phyloP scores from a whole-genome alignment of 352 stramenopile genomes.

The Phytopythium delawarense region DNA sequence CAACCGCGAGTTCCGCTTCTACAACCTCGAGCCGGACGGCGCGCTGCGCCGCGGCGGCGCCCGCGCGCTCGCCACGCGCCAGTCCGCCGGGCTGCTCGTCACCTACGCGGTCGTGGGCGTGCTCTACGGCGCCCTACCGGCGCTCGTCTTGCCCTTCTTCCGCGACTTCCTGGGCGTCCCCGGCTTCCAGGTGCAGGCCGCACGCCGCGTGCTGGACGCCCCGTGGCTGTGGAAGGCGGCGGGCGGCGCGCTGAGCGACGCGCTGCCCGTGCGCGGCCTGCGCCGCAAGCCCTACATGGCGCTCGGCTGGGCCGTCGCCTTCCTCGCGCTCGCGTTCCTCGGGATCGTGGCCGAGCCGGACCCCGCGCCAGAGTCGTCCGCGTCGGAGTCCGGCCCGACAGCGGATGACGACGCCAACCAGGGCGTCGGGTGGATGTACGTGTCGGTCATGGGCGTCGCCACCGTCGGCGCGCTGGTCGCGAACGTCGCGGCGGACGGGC shows the following conservation, averaged over 20 bases:
- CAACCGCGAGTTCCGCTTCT: slow-evolving; percentile 44
- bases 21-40: slow-evolving; percentile 59
- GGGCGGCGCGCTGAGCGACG: slow-evolving; percentile 60
- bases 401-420: slow-evolving; percentile 14
- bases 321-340: slow-evolving; percentile 32
- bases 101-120: slow-evolving; percentile 69
- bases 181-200: slow-evolving; percentile 51
- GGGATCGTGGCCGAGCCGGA: slow-evolving; percentile 16
- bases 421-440: slow-evolving; percentile 47
- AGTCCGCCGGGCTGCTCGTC: slow-evolving; percentile 51
- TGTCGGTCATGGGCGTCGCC: slow-evolving; percentile 67
- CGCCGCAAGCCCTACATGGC: slow-evolving; percentile 68
- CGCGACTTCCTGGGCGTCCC: slow-evolving; percentile 61
- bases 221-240: slow-evolving; percentile 69
- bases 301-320: slow-evolving; percentile 47
- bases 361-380: background rate
- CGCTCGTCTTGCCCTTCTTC: slow-evolving; percentile 48
- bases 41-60: slow-evolving; percentile 55
- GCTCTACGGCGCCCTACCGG: slow-evolving; percentile 63
- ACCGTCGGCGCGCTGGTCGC: slow-evolving; percentile 86
- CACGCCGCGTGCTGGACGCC: slow-evolving; percentile 45
- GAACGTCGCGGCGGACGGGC: slow-evolving; percentile 79
- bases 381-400: slow-evolving; percentile 2
- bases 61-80: slow-evolving; percentile 37
- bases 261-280: slow-evolving; percentile 50